A percentile compares a stretch with the other conserved stretches of the same genome.
Evolutionary conservation across 352 stramenopile genomes (phyloP).

Genomic region (Phytophthora vignae): DNA sequence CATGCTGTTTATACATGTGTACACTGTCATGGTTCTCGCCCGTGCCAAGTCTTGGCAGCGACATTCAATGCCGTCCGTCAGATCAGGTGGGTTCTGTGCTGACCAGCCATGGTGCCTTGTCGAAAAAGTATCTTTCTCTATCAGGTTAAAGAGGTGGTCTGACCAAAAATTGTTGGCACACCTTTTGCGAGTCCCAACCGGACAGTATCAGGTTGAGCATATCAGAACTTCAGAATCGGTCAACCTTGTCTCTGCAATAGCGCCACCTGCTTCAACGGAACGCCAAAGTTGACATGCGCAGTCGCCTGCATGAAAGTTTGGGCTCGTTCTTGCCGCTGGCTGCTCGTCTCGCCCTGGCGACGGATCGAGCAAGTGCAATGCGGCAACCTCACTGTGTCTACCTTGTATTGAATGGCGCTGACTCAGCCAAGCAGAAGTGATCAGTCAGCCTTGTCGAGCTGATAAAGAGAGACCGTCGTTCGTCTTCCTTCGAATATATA

Average conservation of each 20-base stretch:
- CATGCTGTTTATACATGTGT: background rate
- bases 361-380: background rate
- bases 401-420: background rate
- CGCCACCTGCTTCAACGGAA: conserved; percentile 15
- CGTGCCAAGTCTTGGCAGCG: background rate
- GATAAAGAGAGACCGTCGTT: background rate
- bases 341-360: background rate
- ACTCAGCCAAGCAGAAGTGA: conserved; percentile 11
- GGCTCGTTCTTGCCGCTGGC: conserved; percentile 2
- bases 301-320: background rate
- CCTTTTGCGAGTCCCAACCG: background rate
- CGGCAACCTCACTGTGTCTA: background rate
- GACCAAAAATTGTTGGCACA: background rate
- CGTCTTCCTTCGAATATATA: conserved; percentile 7
- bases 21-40: too few relatives aligned
- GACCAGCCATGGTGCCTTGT: background rate
- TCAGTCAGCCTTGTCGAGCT: conserved; percentile 7
- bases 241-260: background rate
- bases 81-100: background rate
- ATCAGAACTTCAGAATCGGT: conserved; percentile 9
- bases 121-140: background rate
- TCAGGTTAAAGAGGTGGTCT: background rate
- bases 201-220: background rate
- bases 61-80: background rate
- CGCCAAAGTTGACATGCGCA: conserved; percentile 15